phyloP scores from a whole-genome alignment of 2,329 filamentous ascomycete genomes.

The Penicillium sp. region DNA sequence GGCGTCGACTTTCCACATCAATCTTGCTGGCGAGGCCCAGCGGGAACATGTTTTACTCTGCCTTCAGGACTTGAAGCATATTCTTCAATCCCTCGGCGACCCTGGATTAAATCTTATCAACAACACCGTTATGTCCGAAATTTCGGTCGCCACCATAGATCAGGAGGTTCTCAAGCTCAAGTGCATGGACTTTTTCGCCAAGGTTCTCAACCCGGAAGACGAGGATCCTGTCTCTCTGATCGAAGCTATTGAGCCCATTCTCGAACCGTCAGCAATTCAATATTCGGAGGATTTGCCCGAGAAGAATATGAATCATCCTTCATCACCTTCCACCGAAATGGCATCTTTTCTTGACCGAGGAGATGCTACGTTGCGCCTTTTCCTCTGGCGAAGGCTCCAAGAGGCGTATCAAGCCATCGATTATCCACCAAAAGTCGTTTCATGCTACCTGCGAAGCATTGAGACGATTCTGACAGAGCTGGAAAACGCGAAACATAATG shows the following conservation, averaged over 20 bases:
- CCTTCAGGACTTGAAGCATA: slow-evolving; percentile 60
- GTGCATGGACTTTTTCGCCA: slow-evolving; percentile 94
- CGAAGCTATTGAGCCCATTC: slow-evolving; percentile 84
- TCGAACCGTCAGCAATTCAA: slow-evolving; percentile 61
- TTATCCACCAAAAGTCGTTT: slow-evolving; percentile 83
- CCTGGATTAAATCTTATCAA: slow-evolving; percentile 66
- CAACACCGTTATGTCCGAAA: slow-evolving; percentile 81
- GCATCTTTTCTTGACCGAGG: slow-evolving; percentile 80
- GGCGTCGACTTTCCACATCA: slow-evolving; percentile 62
- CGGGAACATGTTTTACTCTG: slow-evolving; percentile 61
- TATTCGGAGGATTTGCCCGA: slow-evolving; percentile 20
- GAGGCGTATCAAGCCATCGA: slow-evolving; percentile 83
- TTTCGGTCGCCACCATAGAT: slow-evolving; percentile 79
- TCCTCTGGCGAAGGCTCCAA: slow-evolving; percentile 86
- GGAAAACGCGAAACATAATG: slow-evolving; percentile 56
- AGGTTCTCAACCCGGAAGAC: slow-evolving; percentile 78
- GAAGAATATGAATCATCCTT: slow-evolving; percentile 45
- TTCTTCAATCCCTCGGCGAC: slow-evolving; percentile 51
- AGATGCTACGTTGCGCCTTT: slow-evolving; percentile 76
- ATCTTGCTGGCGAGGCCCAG: slow-evolving; percentile 53
- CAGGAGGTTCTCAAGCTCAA: slow-evolving; percentile 88
- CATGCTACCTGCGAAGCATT: slow-evolving; percentile 79
- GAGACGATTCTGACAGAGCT: slow-evolving; percentile 75
- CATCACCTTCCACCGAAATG: slow-evolving; percentile 65
- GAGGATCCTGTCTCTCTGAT: slow-evolving; percentile 81